These are phyloP conservation scores for Penicillium samsonianum DNA, from an alignment of 495 filamentous ascomycete species.

Conservation along the genomic window DNA sequence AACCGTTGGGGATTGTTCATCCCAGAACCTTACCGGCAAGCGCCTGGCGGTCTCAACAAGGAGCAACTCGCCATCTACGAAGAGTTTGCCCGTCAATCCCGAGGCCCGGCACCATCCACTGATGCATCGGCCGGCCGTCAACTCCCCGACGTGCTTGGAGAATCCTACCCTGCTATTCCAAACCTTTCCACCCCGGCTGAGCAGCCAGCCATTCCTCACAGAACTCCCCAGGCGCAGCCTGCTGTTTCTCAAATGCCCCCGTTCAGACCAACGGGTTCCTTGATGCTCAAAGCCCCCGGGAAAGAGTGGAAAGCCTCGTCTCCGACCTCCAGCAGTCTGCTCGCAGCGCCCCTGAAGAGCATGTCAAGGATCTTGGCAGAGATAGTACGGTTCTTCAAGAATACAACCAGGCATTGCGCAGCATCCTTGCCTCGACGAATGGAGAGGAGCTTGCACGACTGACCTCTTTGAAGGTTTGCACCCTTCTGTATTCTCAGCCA, in stretches of 20 bases:
- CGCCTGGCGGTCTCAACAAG: constrained; percentile 76
- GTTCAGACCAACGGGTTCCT: constrained; percentile 63
- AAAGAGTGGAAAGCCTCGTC: constrained; percentile 69
- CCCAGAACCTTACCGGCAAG: constrained; percentile 83
- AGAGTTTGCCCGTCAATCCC: constrained; percentile 84
- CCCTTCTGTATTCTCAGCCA: constrained; percentile 62
- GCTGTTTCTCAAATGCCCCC: constrained; percentile 38
- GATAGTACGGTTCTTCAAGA: constrained; percentile 65
- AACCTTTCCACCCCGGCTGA: constrained; percentile 80
- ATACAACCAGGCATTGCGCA: constrained; percentile 56
- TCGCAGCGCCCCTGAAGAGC: constrained; percentile 65
- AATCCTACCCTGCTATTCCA: constrained; percentile 74
- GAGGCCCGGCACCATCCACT: constrained; percentile 45
- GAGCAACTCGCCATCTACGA: constrained; percentile 96
- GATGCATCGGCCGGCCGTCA: constrained; percentile 41
- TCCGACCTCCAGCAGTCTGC: constrained; percentile 66
- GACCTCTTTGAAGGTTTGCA: constrained; percentile 70
- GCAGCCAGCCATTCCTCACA: constrained; percentile 71
- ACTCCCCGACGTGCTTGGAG: constrained; percentile 76
- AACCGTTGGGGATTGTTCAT: constrained; percentile 88
- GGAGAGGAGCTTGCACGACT: constrained; percentile 67
- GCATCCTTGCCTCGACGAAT: constrained; percentile 51
- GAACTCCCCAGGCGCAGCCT: constrained; percentile 65
- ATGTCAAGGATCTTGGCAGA: constrained; percentile 66
- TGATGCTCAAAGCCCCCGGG: constrained; percentile 61